Percentiles rank a stretch among this genome's conserved stretches.
These are phyloP conservation scores for Kodamaea sp. DNA, from an alignment of 1,139 yeast species.

Conservation along the genomic window DNA sequence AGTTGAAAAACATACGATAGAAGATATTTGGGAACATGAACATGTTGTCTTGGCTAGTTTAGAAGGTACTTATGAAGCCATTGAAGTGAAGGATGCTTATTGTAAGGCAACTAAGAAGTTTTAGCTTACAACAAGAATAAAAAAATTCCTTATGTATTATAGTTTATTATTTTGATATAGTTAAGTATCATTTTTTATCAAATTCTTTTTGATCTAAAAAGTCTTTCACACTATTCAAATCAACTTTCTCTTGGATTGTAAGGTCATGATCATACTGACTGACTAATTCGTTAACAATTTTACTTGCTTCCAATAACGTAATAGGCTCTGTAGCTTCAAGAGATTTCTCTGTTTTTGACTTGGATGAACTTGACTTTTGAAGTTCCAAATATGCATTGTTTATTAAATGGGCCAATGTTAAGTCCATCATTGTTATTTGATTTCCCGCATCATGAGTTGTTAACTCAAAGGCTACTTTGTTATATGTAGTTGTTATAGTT, in stretches of 20 bases:
- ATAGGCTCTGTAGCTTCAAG: constrained; percentile 6
- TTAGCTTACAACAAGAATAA: constrained; percentile 12
- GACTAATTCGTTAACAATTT: constrained; percentile 19
- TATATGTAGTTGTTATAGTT: constrained; percentile 59
- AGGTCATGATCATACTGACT: constrained; percentile 9
- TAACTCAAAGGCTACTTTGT: constrained; percentile 51
- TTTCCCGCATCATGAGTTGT: constrained; percentile 66
- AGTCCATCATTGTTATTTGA: constrained; percentile 55
- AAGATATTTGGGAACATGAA: constrained; percentile 64
- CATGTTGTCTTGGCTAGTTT: constrained; percentile 72
- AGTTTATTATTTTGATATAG: constrained; percentile 1
- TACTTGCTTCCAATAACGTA: constrained; percentile 17
- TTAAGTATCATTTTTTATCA: constrained; percentile 1
- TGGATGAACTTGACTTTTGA: background rate
- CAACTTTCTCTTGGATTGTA: background rate
- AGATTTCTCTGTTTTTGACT: background rate
- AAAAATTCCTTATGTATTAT: background rate
- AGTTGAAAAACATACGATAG: constrained; percentile 73
- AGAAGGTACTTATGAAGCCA: constrained; percentile 93
- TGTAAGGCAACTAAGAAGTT: constrained; percentile 52
- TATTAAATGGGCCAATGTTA: constrained; percentile 54
- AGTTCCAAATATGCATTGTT: constrained; percentile 21
- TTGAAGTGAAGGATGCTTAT: constrained; percentile 76
- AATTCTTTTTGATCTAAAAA: constrained; percentile 11
- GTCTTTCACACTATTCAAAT: constrained; percentile 14